Percentiles rank a stretch among this genome's conserved stretches.
phyloP scores from a whole-genome alignment of 805 yeast genomes.

The Candida broadrunensis region DNA sequence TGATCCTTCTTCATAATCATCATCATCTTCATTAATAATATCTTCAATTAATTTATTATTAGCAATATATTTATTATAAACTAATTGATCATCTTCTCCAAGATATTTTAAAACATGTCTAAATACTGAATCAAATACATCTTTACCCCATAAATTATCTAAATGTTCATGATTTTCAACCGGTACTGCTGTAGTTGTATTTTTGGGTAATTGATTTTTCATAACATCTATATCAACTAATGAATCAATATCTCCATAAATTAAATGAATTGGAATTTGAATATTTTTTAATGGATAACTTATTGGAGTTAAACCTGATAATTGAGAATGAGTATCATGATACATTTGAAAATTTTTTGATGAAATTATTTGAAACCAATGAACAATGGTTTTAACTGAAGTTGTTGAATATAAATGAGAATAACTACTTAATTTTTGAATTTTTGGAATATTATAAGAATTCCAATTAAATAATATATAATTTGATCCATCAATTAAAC shows the following conservation, averaged over 20 bases:
- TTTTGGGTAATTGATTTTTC: constrained; percentile 60
- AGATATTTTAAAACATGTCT: constrained; percentile 24
- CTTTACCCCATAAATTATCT: constrained; percentile 85
- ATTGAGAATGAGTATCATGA: constrained; percentile 47
- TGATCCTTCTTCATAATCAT: background rate
- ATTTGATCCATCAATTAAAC: constrained; percentile 70
- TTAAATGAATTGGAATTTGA: constrained; percentile 64
- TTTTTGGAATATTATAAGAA: constrained; percentile 61
- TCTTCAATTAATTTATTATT: constrained; percentile 6
- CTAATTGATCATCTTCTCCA: constrained; percentile 10
- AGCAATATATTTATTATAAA: constrained; percentile 2
- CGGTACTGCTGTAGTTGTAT: constrained; percentile 49
- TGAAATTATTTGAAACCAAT: constrained; percentile 90
- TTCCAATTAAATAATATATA: constrained; percentile 76
- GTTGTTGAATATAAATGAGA: constrained; percentile 90
- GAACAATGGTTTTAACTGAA: constrained; percentile 89
- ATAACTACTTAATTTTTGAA: constrained; percentile 78
- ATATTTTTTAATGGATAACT: constrained; percentile 40
- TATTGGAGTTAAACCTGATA: constrained; percentile 30
- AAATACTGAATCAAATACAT: constrained; percentile 43
- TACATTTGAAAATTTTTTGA: constrained; percentile 83
- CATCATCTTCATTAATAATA: background rate
- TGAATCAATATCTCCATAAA: constrained; percentile 80
- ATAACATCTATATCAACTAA: constrained; percentile 83
- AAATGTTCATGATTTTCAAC: constrained; percentile 79